A percentile compares a stretch with the other conserved stretches of the same genome.
Evolutionary conservation across 176 grass and related monocot genomes (phyloP).

Genomic region (Poa pratensis): DNA sequence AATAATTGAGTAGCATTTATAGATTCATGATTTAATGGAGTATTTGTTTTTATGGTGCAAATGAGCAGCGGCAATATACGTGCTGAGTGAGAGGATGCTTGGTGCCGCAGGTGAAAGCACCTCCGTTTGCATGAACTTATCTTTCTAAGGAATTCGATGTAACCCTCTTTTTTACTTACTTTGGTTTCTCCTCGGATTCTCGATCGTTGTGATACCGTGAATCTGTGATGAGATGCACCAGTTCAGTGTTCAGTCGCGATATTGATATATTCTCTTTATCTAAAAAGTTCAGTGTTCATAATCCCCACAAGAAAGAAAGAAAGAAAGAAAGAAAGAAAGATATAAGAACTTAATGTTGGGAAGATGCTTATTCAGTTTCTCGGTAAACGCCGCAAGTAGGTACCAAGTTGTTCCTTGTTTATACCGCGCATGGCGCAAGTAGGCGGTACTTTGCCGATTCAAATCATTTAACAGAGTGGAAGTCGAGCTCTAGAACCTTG

Average conservation of each 20-base stretch:
- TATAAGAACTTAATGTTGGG: not conserved
- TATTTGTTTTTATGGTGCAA: not conserved
- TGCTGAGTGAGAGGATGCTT: not conserved
- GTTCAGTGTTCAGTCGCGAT: not conserved
- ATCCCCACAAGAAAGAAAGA: not conserved
- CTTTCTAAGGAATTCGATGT: not conserved
- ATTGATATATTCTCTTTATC: too few species aligned
- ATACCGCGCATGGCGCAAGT: constrained; percentile 32
- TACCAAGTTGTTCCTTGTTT: constrained; percentile 50
- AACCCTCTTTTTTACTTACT: not conserved
- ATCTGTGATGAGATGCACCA: not conserved
- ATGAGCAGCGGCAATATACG: not conserved
- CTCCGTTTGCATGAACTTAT: not conserved
- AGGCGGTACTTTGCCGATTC: not conserved
- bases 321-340: not conserved
- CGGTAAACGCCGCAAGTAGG: not conserved
- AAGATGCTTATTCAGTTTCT: not conserved
- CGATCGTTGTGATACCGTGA: not conserved
- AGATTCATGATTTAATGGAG: not conserved
- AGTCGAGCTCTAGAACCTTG: constrained; percentile 7
- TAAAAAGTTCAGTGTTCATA: not conserved
- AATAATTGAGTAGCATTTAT: not conserved
- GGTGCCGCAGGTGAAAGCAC: too few species aligned
- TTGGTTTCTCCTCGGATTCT: not conserved
- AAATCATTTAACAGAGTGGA: constrained; percentile 30